A percentile compares a stretch with the other conserved stretches of the same genome.
phyloP scores from a whole-genome alignment of 257 asterid genomes.

The Catharanthus roseus region DNA sequence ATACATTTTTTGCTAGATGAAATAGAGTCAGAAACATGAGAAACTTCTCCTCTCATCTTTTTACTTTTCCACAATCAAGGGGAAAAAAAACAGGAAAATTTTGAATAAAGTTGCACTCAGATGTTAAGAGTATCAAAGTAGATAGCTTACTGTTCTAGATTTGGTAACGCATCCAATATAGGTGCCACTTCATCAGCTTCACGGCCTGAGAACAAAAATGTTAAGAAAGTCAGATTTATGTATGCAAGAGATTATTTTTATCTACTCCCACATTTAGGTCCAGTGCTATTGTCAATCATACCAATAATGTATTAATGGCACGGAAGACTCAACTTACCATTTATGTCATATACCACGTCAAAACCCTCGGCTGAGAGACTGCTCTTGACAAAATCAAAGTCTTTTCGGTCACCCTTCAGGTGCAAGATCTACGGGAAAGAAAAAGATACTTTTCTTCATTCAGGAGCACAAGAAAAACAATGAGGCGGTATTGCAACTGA shows the following conservation, averaged over 20 bases:
- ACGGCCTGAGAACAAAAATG: slow-evolving; percentile 48
- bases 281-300: not conserved
- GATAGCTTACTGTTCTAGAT: slow-evolving; percentile 76
- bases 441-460: not conserved
- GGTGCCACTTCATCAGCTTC: slow-evolving; percentile 95
- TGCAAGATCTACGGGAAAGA: slow-evolving; percentile 53
- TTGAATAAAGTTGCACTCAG: not conserved
- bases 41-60: too few relatives aligned
- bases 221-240: not conserved
- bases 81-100: not conserved
- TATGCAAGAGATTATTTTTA: not conserved
- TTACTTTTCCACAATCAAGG: too few relatives aligned
- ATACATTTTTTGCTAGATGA: too few relatives aligned
- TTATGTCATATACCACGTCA: slow-evolving; percentile 91
- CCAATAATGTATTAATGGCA: not conserved
- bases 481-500: not conserved
- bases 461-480: not conserved
- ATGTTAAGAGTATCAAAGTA: not conserved
- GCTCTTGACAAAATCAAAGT: slow-evolving; percentile 84
- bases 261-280: not conserved
- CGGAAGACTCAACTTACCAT: slow-evolving; percentile 42
- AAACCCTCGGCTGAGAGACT: slow-evolving; percentile 86
- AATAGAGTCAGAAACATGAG: too few relatives aligned
- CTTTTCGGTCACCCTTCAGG: slow-evolving; percentile 91
- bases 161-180: slow-evolving; percentile 83